Evolutionary conservation across 169 alveolate species (phyloP), one percentile per base, ranked within the genome.

Genomic region (Plasmodium adleri): DNA sequence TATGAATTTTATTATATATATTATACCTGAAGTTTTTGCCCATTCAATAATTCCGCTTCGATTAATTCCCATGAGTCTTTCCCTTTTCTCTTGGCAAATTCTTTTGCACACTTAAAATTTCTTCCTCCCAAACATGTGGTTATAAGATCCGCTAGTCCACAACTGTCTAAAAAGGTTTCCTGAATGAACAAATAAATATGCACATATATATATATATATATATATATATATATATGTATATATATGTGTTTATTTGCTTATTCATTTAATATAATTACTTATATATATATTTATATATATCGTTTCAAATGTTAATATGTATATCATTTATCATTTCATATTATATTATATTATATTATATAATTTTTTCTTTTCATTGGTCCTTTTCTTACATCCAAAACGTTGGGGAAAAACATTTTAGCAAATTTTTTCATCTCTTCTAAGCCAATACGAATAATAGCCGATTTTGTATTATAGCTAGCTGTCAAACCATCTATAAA

Each of bases 101-200:
- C 98, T 26, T 96, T 97, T 22, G 98, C 98, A 22, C 98, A 96
- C 64, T 95, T 92, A 20, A 95, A 96, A 91, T 97, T 97, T 50
- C 99, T 91, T 0, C 99, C 99, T 7, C 98, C 98, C 32, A 96
- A 92, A 68, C 98, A 96, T 15, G 99, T 97, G 22, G 99, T 96
- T 54, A 97, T 96, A 60, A 96, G 91, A 88, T 97, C 99, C 4
- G 98, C 99, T 59, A 96, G 90, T n/a, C 99, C 99, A 49, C 98
- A 96, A 54, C 97, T 94, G 72, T 97, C 99, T 78, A 96, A 95
- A 32, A 96, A 96, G 20, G 97, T 97, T 43, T 96, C 95, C 86
- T 96, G 47, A 90, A 88, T 60, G 73, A 39, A 12, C 71, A 74
- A 26, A 92, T 17, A n/a, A 56, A 56, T 17, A 56, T 12, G 22